Conservation (phyloP, 306 rosid species). For the Mimosa bimucronata region DNA sequence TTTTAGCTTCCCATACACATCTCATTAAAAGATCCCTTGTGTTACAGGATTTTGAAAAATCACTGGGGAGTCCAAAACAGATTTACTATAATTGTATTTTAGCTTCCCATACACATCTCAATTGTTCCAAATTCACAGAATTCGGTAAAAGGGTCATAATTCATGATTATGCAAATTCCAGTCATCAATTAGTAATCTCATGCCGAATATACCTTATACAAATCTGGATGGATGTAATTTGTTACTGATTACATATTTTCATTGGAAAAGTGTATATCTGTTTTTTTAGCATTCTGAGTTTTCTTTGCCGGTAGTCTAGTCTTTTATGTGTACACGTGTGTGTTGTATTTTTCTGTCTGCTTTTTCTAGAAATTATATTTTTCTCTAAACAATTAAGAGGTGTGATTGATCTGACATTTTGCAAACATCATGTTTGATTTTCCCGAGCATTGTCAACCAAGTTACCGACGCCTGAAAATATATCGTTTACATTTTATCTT, state of each 20-base stretch:
- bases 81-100: not conserved
- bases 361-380: not conserved
- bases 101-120: not conserved
- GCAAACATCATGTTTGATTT: not conserved
- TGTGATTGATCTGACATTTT: not conserved
- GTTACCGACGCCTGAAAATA: slow-evolving; percentile 25
- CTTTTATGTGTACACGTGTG: not conserved
- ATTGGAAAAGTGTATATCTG: not conserved
- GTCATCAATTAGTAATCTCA: not conserved
- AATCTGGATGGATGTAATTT: not conserved
- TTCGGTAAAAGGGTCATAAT: not conserved
- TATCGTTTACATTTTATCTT: not conserved
- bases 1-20: not conserved
- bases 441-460: slow-evolving; percentile 5
- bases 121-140: not conserved
- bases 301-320: not conserved
- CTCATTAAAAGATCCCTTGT: not conserved
- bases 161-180: not conserved
- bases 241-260: not conserved
- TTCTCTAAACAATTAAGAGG: not conserved
- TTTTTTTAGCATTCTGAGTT: not conserved
- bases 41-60: not conserved
- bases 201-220: not conserved
- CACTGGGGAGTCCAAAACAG: not conserved
- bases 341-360: not conserved